Conservation (phyloP, 768 basidiomycete species). For the Rhodotorula babjevae region DNA sequence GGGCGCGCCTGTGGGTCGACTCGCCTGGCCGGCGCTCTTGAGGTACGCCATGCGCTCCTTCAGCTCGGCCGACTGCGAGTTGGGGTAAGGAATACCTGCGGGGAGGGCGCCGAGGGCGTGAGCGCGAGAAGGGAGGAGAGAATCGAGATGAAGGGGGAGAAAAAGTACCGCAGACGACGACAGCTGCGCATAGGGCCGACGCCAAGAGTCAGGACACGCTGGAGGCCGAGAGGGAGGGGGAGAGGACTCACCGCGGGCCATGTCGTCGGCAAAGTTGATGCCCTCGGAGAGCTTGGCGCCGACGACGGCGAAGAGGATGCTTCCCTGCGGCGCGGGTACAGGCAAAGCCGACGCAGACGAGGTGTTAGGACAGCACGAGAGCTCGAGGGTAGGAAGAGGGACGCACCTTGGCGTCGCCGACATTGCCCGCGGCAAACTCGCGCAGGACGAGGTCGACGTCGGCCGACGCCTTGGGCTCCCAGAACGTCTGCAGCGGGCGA, state of each 20-base stretch:
- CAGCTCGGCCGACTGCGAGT: constrained; percentile 82
- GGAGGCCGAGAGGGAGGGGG: neutral
- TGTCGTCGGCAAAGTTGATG: constrained; percentile 54
- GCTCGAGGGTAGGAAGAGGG: neutral
- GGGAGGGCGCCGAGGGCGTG: constrained; percentile 56
- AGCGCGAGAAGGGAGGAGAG: neutral
- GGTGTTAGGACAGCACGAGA: too few species aligned
- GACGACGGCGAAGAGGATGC: constrained; percentile 84
- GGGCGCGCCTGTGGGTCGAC: constrained; percentile 50
- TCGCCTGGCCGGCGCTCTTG: constrained; percentile 52
- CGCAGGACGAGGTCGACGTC: constrained; percentile 70
- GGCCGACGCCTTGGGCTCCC: constrained; percentile 69
- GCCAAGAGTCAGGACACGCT: fast-evolving
- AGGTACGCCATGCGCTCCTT: constrained; percentile 88
- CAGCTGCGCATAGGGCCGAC: neutral
- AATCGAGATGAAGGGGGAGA: neutral
- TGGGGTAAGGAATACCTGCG: constrained; percentile 88
- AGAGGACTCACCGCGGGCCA: constrained; percentile 27
- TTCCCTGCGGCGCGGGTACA: constrained; percentile 28
- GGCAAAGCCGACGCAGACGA: too few species aligned
- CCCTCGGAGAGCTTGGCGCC: constrained; percentile 98
- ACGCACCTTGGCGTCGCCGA: constrained; percentile 50
- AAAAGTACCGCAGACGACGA: constrained; percentile 32
- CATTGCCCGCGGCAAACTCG: constrained; percentile 55
- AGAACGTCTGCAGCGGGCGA: constrained; percentile 63